A percentile compares a stretch with the other conserved stretches of the same genome.
These are phyloP conservation scores for Sphaerulina vaccinii DNA, from an alignment of 2,329 filamentous ascomycete genomes.

Conservation along the genomic window DNA sequence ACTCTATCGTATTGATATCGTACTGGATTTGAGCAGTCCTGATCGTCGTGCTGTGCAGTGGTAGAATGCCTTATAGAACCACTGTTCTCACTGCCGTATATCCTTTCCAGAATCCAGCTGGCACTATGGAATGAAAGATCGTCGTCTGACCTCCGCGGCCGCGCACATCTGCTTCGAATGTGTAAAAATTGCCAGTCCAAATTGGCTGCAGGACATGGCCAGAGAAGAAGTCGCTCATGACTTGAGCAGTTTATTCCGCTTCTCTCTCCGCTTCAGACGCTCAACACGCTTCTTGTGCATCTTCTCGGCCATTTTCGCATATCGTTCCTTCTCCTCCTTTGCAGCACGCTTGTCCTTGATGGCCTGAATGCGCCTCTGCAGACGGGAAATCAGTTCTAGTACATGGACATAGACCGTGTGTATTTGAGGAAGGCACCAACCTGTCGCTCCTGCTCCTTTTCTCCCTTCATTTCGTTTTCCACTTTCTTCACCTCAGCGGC, in stretches of 20 bases:
- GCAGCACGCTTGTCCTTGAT: slow-evolving; percentile 82
- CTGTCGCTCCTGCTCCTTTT: slow-evolving; percentile 86
- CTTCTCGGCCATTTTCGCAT: slow-evolving; percentile 91
- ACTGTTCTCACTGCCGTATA: too few species aligned
- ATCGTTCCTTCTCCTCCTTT: slow-evolving; percentile 91
- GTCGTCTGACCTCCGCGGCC: not conserved
- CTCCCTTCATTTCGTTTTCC: slow-evolving; percentile 93
- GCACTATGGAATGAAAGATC: too few species aligned
- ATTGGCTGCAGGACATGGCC: not conserved
- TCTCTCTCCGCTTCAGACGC: slow-evolving; percentile 89
- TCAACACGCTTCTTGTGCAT: slow-evolving; percentile 97
- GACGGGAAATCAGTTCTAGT: slow-evolving; percentile 20
- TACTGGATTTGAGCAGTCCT: too few species aligned
- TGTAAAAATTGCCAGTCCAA: not conserved
- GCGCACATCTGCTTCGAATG: not conserved
- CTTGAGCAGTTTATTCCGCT: slow-evolving; percentile 78
- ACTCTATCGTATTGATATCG: too few species aligned
- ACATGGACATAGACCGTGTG: too few species aligned
- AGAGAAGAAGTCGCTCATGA: slow-evolving; percentile 37
- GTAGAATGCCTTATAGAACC: too few species aligned
- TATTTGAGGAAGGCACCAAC: slow-evolving; percentile 49
- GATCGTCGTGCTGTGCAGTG: too few species aligned
- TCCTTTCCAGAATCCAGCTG: too few species aligned
- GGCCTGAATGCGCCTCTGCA: slow-evolving; percentile 69
- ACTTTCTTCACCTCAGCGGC: slow-evolving; percentile 80